A percentile compares a stretch with the other conserved stretches of the same genome.
Evolutionary conservation across 2,329 filamentous ascomycete genomes (phyloP).

Genomic region (Xenosphaeropsis pyriputrescens): DNA sequence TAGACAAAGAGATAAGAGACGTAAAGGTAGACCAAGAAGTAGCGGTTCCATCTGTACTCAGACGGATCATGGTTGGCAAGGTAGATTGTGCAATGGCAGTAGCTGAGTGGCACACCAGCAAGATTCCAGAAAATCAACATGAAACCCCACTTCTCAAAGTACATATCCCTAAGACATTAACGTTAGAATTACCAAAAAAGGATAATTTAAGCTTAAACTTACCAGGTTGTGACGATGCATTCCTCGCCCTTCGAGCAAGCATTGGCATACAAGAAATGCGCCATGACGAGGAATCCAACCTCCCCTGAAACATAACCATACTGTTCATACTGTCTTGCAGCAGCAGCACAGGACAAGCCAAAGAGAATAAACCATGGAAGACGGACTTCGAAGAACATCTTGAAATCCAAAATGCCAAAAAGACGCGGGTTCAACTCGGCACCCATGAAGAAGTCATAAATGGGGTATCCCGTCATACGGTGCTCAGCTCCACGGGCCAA

Average conservation of each 20-base stretch:
- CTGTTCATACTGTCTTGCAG: constrained; percentile 67
- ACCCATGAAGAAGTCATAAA: constrained; percentile 89
- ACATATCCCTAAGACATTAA: constrained; percentile 58
- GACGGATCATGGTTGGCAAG: constrained; percentile 70
- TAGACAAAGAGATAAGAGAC: constrained; percentile 68
- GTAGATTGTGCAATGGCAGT: constrained; percentile 89
- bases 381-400: constrained; percentile 92
- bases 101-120: constrained; percentile 77
- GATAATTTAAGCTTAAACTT: constrained; percentile 12
- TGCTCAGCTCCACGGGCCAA: constrained; percentile 68
- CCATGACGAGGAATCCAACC: constrained; percentile 71
- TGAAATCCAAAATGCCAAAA: constrained; percentile 75
- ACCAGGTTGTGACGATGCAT: constrained; percentile 77
- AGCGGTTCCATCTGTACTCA: constrained; percentile 63
- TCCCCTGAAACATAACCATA: constrained; percentile 83
- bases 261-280: constrained; percentile 84
- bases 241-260: constrained; percentile 88
- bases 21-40: constrained; percentile 49
- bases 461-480: constrained; percentile 71
- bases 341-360: constrained; percentile 60
- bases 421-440: constrained; percentile 77
- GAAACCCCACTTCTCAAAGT: constrained; percentile 93
- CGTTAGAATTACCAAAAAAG: constrained; percentile 1
- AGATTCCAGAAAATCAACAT: constrained; percentile 98
- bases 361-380: constrained; percentile 88